Evolutionary conservation across 306 rosid genomes (phyloP).

Genomic region (Gillenia trifoliata): DNA sequence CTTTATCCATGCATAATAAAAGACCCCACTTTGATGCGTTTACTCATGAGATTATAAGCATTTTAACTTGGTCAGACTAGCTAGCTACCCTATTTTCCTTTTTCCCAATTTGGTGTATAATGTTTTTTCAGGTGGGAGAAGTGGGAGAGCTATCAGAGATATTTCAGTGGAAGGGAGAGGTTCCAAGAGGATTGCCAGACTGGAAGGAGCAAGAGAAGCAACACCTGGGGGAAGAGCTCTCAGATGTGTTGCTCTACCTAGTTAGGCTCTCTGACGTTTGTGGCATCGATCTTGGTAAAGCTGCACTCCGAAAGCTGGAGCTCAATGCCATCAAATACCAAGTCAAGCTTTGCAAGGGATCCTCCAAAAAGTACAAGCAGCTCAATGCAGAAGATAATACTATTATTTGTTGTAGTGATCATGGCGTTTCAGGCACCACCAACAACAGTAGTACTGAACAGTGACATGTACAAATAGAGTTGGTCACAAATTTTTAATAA

Average conservation of each 20-base stretch:
- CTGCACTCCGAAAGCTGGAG: constrained; percentile 70
- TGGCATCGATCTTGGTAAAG: constrained; percentile 88
- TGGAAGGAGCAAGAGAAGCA: constrained; percentile 75
- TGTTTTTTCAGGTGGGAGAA: constrained; percentile 65
- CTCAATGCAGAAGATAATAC: too few species aligned
- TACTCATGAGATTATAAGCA: neutral
- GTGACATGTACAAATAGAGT: too few species aligned
- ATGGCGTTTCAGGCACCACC: too few species aligned
- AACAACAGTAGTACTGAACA: too few species aligned
- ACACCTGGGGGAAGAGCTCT: constrained; percentile 88
- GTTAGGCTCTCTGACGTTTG: constrained; percentile 84
- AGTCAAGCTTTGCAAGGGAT: too few species aligned
- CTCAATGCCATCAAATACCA: constrained; percentile 83
- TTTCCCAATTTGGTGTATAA: neutral
- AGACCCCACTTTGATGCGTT: too few species aligned
- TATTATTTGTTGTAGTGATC: too few species aligned
- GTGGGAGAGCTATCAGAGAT: constrained; percentile 91
- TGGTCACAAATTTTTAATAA: too few species aligned
- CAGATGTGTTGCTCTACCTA: constrained; percentile 87
- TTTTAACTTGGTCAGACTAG: too few species aligned
- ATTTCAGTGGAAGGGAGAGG: constrained; percentile 97
- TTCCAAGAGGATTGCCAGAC: constrained; percentile 67
- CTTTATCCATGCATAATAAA: too few species aligned
- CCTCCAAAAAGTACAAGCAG: too few species aligned
- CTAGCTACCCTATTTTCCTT: too few species aligned